These are phyloP conservation scores for Ceratocystiopsis brevicomis DNA, from an alignment of 2,329 filamentous ascomycete species.

Conservation along the genomic window DNA sequence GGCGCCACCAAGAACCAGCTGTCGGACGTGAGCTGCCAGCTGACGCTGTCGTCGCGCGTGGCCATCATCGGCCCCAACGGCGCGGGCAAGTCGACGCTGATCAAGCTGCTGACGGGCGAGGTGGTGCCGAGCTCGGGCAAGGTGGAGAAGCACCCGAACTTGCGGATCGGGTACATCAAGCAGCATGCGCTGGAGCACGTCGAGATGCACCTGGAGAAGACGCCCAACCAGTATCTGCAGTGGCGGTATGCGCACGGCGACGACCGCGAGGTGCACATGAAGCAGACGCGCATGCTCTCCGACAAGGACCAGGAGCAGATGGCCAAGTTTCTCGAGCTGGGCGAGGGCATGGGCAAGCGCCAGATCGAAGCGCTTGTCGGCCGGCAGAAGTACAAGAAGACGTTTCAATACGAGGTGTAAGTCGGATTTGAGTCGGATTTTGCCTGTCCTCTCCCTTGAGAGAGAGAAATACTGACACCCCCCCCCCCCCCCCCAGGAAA, in stretches of 20 bases:
- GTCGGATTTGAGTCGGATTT: conserved; percentile 12
- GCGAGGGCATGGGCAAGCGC: conserved; percentile 58
- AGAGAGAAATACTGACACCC: too few relatives aligned
- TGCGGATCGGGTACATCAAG: conserved; percentile 98
- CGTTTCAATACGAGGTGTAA: conserved; percentile 91
- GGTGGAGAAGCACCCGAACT: conserved; percentile 95
- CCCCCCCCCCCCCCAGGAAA: conserved; percentile 35
- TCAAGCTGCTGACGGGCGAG: conserved; percentile 92
- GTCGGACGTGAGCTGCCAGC: conserved; percentile 65
- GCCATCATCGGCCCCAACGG: conserved; percentile 96
- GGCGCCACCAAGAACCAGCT: conserved; percentile 74
- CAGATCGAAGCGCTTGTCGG: conserved; percentile 81
- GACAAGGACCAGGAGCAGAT: conserved; percentile 75
- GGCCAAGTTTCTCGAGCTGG: conserved; percentile 72
- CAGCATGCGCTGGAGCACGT: conserved; percentile 98
- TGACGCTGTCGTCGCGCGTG: conserved; percentile 77
- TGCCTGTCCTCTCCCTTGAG: too few relatives aligned
- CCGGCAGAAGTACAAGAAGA: conserved; percentile 98
- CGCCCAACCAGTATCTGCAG: conserved; percentile 94
- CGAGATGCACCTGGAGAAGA: conserved; percentile 98
- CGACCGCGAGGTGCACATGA: conserved; percentile 90
- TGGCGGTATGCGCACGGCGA: conserved; percentile 97
- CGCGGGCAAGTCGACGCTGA: conserved; percentile 93
- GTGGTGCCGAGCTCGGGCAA: conserved; percentile 64
- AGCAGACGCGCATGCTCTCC: conserved; percentile 84